Conservation (phyloP, 768 basidiomycete genomes). For the Hebeloma cylindrosporum region DNA sequence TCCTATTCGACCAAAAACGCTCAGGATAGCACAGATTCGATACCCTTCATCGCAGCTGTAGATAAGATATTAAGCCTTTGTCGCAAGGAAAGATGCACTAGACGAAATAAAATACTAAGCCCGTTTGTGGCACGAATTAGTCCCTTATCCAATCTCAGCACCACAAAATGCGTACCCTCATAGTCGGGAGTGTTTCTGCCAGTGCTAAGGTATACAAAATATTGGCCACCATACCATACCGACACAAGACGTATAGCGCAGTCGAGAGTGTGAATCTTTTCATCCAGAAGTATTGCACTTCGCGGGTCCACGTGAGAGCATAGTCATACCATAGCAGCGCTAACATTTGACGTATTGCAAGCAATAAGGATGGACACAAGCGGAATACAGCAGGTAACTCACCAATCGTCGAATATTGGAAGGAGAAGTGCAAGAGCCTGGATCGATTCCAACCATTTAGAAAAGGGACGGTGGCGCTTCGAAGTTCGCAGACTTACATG, state of each 20-base stretch:
- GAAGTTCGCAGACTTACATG: too few species aligned
- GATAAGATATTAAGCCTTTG: not conserved
- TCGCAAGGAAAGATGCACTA: not conserved
- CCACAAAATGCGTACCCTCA: not conserved
- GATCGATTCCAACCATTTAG: too few species aligned
- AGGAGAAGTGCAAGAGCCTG: slow-evolving; percentile 6
- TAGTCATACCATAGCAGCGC: slow-evolving; percentile 13
- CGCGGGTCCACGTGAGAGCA: slow-evolving; percentile 7
- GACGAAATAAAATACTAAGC: not conserved
- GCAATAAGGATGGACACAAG: not conserved
- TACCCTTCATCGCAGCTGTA: slow-evolving; percentile 12
- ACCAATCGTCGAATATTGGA: slow-evolving; percentile 8
- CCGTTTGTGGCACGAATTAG: not conserved
- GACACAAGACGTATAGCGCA: slow-evolving; percentile 8
- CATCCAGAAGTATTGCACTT: slow-evolving; percentile 10
- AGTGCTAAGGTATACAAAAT: slow-evolving; percentile 9
- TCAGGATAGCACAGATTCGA: slow-evolving; percentile 7
- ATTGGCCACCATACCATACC: slow-evolving; percentile 12
- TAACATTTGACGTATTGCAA: not conserved
- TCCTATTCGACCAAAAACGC: slow-evolving; percentile 7
- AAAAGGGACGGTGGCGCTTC: too few species aligned
- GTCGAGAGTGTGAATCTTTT: slow-evolving; percentile 4
- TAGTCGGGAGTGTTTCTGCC: slow-evolving; percentile 6
- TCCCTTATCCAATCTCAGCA: not conserved
- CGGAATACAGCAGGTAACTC: not conserved